Percentiles rank a stretch among this genome's conserved stretches.
Evolutionary conservation across 1,284 basidiomycete genomes (phyloP).

Genomic region (Salmacisia buchloeana): DNA sequence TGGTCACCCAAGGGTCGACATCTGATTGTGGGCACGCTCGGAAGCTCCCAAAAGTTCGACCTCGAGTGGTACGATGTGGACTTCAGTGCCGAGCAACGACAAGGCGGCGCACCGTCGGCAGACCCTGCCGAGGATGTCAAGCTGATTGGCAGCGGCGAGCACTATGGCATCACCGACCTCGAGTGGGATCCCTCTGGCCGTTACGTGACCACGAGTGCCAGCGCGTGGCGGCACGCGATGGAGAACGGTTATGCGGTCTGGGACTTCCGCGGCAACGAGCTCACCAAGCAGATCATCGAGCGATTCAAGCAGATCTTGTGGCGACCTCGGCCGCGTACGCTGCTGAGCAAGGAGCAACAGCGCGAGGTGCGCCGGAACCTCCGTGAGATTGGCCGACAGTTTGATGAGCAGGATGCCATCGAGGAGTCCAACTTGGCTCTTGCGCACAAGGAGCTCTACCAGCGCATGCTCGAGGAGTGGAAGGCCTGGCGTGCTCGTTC

Average conservation of each 20-base stretch:
- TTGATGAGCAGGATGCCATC: conserved; percentile 94
- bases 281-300: conserved; percentile 81
- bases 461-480: conserved; percentile 94
- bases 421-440: conserved; percentile 91
- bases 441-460: conserved; percentile 83
- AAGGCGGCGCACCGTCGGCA: conserved; percentile 64
- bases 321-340: conserved; percentile 84
- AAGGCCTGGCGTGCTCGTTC: conserved; percentile 71
- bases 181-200: conserved; percentile 98
- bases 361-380: conserved; percentile 81
- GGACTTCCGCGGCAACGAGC: conserved; percentile 94
- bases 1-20: conserved; percentile 97
- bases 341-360: conserved; percentile 84
- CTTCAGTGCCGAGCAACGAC: conserved; percentile 65
- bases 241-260: conserved; percentile 95
- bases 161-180: conserved; percentile 95
- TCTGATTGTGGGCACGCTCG: conserved; percentile 90
- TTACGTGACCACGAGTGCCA: conserved; percentile 86
- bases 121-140: conserved; percentile 71
- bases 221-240: conserved; percentile 88
- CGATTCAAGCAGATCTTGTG: conserved; percentile 99
- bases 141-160: conserved; percentile 76
- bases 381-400: conserved; percentile 81
- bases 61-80: conserved; percentile 99
- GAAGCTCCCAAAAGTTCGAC: conserved; percentile 90